Base-by-base conservation (phyloP, 371 early-diverging fungal genomes). In the Mucor indicus region DNA sequence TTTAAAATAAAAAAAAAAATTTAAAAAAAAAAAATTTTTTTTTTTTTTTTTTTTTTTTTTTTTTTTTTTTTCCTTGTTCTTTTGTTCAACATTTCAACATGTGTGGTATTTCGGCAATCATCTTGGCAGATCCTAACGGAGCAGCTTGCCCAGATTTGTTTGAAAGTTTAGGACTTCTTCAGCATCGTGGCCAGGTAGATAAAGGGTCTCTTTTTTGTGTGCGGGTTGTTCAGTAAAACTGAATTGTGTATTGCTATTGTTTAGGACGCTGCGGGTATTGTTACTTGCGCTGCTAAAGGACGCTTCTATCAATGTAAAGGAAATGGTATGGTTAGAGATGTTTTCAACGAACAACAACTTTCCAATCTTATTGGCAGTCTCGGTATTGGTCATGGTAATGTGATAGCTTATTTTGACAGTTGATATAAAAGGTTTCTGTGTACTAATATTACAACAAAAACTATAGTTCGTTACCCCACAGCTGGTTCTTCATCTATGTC, bases 201-300 rank as follows among this genome's bases (percentile, higher is more conserved):
- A 19, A 15, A n/a, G n/a, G n/a, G 3, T 20, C 24, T 40, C 15
- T n/a, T n/a, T 25, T 40, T 27, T 27, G 11, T 27, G 5, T 11
- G 5, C 29, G 29, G 7, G 5, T 27, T 27, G 7, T 27, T 27
- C 29, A 27, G 11, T 36, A 24, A 4, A 12, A 19, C 30, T 49
- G 2, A 22, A 30, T 38, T 36, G 11, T 40, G 36, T 29, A 35
- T n/a, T n/a, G n/a, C n/a, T n/a, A n/a, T n/a, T n/a, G n/a, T 41
- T 11, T 37, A 97, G 96, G 98, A 98, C 78, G 96, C 98, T 21
- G 97, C 98, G 13, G 98, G 98, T 46, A 96, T 98, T 53, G 85
- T 96, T 29, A 98, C 98, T n/a, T 96, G 93, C 66, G 97, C 92
- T 22, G 73, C 82, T 37, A 89, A 93, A 65, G 98, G 98, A 41